Conservation (phyloP, 495 filamentous ascomycete species). For the Neurospora sublineolata region DNA sequence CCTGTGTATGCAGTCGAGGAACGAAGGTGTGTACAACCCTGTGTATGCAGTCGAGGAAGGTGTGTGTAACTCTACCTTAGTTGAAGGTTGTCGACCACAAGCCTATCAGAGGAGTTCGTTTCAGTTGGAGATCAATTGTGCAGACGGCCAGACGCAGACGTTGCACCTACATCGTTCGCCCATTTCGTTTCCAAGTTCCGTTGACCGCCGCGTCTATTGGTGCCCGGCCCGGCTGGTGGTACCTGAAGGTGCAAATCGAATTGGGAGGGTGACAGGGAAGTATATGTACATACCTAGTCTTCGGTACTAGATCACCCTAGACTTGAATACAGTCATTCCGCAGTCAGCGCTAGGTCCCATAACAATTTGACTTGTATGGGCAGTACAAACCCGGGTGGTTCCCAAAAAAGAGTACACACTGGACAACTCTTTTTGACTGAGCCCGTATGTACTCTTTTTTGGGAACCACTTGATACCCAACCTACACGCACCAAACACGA, state of each 20-base stretch:
- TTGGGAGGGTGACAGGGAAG: background rate
- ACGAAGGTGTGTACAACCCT: too few species aligned
- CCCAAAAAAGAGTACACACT: too few species aligned
- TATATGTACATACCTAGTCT: background rate
- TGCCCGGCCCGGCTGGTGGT: background rate
- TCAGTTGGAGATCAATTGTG: background rate
- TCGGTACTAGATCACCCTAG: background rate
- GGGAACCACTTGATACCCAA: background rate
- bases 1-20: too few species aligned
- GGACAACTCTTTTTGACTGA: too few species aligned
- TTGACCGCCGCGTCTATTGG: too few species aligned
- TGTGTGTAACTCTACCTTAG: too few species aligned
- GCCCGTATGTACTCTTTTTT: too few species aligned
- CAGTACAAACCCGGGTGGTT: background rate
- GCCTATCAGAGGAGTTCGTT: background rate
- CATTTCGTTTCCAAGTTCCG: too few species aligned
- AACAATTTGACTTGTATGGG: background rate
- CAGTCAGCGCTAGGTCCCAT: background rate
- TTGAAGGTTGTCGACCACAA: too few species aligned
- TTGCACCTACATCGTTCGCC: background rate
- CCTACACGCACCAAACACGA: too few species aligned
- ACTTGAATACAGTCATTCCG: background rate
- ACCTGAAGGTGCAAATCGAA: background rate
- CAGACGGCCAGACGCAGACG: background rate
- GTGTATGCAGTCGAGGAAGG: too few species aligned